Conservation (phyloP, 495 filamentous ascomycete genomes). For the Podospora pseudocomata region DNA sequence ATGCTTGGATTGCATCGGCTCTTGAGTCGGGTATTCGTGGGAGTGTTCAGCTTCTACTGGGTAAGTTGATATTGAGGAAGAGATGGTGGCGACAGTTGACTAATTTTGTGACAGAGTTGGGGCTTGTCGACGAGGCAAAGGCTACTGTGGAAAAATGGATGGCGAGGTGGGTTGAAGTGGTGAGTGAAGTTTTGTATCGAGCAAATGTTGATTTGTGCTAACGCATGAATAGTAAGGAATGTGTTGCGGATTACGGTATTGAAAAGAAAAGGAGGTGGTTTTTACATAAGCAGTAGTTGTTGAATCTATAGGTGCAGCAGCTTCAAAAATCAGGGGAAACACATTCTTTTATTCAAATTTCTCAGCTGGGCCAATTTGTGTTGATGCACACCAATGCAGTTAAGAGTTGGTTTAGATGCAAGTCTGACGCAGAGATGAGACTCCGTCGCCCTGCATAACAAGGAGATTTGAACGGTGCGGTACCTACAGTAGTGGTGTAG, state of each 20-base stretch:
- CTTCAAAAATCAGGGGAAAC: not conserved
- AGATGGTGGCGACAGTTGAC: not conserved
- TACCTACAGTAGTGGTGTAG: not conserved
- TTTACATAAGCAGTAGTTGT: not conserved
- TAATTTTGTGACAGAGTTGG: constrained; percentile 41
- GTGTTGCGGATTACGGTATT: not conserved
- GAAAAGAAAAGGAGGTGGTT: not conserved
- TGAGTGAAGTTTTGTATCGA: not conserved
- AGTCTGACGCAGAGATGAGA: not conserved
- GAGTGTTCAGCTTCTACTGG: constrained; percentile 54
- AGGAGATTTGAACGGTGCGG: not conserved
- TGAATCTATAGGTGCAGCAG: not conserved
- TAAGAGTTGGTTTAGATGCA: not conserved
- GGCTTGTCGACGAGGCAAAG: constrained; percentile 68
- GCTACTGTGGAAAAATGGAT: constrained; percentile 61
- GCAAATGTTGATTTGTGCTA: not conserved
- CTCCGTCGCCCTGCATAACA: not conserved
- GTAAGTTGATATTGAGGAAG: constrained; percentile 32
- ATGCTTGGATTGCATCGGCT: constrained; percentile 68
- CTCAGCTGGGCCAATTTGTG: not conserved
- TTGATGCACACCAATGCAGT: not conserved
- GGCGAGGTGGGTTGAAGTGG: constrained; percentile 54
- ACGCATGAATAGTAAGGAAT: not conserved
- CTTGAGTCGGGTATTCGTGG: constrained; percentile 65
- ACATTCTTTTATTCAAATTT: not conserved